Percentiles rank a stretch among this genome's conserved stretches.
Evolutionary conservation across 2,329 filamentous ascomycete genomes (phyloP).

Genomic region (Biscogniauxia sp.): DNA sequence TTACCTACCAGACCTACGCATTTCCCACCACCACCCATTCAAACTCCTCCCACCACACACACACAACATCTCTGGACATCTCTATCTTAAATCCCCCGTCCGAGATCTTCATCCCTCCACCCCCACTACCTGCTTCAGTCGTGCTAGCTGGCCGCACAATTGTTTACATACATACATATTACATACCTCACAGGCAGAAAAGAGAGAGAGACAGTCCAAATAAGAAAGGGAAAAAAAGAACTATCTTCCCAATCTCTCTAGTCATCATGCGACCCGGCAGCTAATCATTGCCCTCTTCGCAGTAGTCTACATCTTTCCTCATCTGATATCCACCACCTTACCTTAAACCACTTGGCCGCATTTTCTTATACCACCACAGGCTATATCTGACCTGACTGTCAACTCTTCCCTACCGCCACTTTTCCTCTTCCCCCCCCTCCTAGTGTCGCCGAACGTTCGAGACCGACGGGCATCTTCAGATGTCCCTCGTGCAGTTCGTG

Average conservation of each 20-base stretch:
- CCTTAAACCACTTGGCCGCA: conserved; percentile 3
- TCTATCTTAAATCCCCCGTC: neutral
- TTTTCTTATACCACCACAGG: conserved; percentile 4
- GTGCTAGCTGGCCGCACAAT: neutral
- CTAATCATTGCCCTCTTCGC: neutral
- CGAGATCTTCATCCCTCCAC: neutral
- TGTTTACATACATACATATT: neutral
- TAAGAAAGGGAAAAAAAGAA: too few species aligned
- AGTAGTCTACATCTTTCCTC: neutral
- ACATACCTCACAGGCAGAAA: neutral
- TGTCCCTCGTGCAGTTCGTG: conserved; percentile 14
- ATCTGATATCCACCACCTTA: conserved; percentile 6
- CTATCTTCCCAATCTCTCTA: neutral
- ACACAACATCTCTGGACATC: neutral
- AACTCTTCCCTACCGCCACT: neutral
- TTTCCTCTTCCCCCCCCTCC: neutral
- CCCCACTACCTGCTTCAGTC: neutral
- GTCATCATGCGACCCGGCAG: neutral
- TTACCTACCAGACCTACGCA: neutral
- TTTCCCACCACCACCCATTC: neutral
- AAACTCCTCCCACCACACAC: neutral
- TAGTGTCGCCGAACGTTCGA: conserved; percentile 22
- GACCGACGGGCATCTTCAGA: conserved; percentile 13
- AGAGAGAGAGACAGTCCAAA: neutral
- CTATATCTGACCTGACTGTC: neutral